These are phyloP conservation scores for Penicillium sumatraense DNA, from an alignment of 2,329 filamentous ascomycete genomes.

Conservation along the genomic window DNA sequence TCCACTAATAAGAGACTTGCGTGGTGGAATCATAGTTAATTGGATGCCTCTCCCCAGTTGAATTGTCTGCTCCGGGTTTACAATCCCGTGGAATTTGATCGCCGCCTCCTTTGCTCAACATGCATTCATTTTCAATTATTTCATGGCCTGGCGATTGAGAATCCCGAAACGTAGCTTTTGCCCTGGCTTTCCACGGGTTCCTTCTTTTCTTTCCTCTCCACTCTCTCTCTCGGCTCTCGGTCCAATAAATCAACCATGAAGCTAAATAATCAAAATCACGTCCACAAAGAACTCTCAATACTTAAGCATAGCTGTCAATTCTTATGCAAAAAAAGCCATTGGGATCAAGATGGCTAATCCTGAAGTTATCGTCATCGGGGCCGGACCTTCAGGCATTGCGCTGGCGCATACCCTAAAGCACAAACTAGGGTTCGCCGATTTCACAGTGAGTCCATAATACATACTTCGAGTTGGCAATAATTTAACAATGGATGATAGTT, in stretches of 20 bases:
- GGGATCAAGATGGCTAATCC: background rate
- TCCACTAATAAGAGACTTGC: background rate
- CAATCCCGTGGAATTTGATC: background rate
- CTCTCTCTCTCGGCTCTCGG: background rate
- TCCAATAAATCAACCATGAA: background rate
- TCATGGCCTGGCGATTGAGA: background rate
- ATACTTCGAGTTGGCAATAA: background rate
- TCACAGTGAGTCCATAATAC: conserved; percentile 23
- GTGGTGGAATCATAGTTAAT: background rate
- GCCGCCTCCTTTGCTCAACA: background rate
- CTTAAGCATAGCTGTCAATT: background rate
- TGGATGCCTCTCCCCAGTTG: background rate
- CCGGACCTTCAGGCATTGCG: conserved; percentile 38
- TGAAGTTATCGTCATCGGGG: conserved; percentile 37
- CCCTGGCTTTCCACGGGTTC: background rate
- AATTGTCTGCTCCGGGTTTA: background rate
- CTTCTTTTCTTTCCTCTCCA: background rate
- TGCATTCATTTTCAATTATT: background rate
- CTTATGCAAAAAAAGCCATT: background rate
- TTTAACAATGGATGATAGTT: background rate
- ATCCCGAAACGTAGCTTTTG: background rate
- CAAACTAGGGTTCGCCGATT: conserved; percentile 36
- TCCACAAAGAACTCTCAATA: background rate
- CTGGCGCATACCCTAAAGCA: conserved; percentile 39
- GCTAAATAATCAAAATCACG: background rate